Evolutionary conservation across 208 protist species (phyloP).

Genomic region (Leishmania braziliensis): DNA sequence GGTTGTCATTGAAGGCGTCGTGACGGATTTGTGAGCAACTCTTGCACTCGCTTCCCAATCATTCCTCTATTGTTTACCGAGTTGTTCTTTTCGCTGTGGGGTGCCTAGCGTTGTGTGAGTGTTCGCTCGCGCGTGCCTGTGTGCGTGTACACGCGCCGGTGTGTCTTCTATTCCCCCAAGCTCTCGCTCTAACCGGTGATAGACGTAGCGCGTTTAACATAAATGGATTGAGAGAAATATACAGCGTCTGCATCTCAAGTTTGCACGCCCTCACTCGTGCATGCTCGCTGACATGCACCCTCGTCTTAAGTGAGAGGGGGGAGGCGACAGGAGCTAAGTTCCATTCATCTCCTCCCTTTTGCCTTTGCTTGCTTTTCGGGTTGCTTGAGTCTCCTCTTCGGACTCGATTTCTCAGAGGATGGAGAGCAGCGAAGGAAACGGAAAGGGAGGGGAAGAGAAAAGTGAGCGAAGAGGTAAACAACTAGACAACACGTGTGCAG

Average conservation of each 20-base stretch:
- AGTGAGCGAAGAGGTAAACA: neutral
- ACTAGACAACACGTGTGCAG: neutral
- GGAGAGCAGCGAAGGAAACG: neutral
- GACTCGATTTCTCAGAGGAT: neutral
- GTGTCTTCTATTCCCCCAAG: neutral
- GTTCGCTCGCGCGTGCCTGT: too few species aligned
- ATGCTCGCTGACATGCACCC: neutral
- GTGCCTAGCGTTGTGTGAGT: neutral
- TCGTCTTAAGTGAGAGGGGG: neutral
- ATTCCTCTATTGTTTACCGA: neutral
- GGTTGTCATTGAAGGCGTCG: constrained; percentile 81
- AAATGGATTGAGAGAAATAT: neutral
- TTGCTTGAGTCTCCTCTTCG: neutral
- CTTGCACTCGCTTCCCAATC: neutral
- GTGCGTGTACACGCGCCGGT: neutral
- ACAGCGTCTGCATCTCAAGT: neutral
- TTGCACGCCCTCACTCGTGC: neutral
- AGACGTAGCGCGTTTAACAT: neutral
- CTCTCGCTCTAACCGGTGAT: neutral
- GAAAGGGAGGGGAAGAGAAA: neutral
- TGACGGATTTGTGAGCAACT: constrained; percentile 59
- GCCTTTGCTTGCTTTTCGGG: neutral
- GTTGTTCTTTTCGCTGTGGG: neutral
- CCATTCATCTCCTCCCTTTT: neutral
- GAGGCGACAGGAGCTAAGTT: neutral